A percentile compares a stretch with the other conserved stretches of the same genome.
These are phyloP conservation scores for Zopfia rhizophila DNA, from an alignment of 2,329 filamentous ascomycete genomes.

Conservation along the genomic window DNA sequence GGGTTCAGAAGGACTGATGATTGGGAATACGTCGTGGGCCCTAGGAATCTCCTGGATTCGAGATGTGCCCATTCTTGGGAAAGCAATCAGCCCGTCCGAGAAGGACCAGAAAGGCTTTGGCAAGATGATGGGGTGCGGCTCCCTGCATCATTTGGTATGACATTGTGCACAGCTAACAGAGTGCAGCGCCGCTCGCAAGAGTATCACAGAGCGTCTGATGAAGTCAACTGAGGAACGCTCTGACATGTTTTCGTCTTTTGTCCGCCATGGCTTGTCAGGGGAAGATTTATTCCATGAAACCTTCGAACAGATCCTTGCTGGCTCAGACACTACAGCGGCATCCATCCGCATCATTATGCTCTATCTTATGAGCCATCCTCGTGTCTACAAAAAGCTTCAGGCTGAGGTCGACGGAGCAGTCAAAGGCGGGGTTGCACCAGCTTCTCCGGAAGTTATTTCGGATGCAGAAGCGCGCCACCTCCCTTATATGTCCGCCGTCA, in stretches of 20 bases:
- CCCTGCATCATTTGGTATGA: neutral
- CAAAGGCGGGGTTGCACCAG: conserved; percentile 48
- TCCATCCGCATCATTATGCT: conserved; percentile 65
- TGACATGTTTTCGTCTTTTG: conserved; percentile 67
- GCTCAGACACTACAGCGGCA: conserved; percentile 68
- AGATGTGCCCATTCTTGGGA: conserved; percentile 35
- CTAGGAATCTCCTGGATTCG: conserved; percentile 40
- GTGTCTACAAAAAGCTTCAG: conserved; percentile 58
- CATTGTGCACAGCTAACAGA: neutral
- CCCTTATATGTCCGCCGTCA: conserved; percentile 59
- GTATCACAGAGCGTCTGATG: conserved; percentile 59
- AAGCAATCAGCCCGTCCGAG: conserved; percentile 44
- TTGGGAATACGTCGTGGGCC: conserved; percentile 39
- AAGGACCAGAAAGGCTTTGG: conserved; percentile 48
- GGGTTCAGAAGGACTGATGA: conserved; percentile 49
- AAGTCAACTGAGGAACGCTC: conserved; percentile 54
- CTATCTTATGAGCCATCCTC: conserved; percentile 62
- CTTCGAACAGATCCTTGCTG: conserved; percentile 62
- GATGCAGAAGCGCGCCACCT: conserved; percentile 56
- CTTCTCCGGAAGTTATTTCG: conserved; percentile 54
- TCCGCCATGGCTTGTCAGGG: conserved; percentile 56
- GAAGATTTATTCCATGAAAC: conserved; percentile 57
- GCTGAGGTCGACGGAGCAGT: conserved; percentile 58
- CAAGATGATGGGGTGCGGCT: conserved; percentile 39
- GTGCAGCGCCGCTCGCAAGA: conserved; percentile 51